Base-by-base conservation (phyloP, 768 basidiomycete species). In the Leccinum disarticulatum region DNA sequence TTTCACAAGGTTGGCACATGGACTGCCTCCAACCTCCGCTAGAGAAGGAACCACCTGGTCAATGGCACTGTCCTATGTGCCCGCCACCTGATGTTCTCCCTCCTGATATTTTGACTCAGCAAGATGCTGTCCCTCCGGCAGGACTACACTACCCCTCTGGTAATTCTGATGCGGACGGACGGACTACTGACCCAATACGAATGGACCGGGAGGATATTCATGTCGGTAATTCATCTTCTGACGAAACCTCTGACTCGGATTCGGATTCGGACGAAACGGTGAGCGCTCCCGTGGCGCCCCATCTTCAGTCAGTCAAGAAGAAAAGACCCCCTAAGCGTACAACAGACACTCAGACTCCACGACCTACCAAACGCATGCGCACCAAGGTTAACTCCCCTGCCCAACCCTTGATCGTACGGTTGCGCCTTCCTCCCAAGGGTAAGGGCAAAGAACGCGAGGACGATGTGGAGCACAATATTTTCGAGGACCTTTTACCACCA, bases 11-110 rank as follows among this genome's bases (percentile, higher is more conserved):
- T 36, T 93, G 90, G 90, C 92, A 95, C 73, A 85, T 87, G 81
- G 83, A 87, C 64, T 95, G 91, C 72, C 80, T 94, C 57, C 65
- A 76, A 38, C 93, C 94, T 35, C 87, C 90, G 0, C 76, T 97
- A 15, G 75, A 80, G 56, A 78, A 83, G 58, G 78, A 86, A 35
- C 95, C 95, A 2, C 81, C 85, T 38, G 93, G 92, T 65, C 80
- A 80, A 70, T 94, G 89, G 90, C 80, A 83, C 66, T 93, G 91
- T 71, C 88, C 88, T 27, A 59, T 72, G 30, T 93, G 91, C 69
- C 81, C 79, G 19, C 74, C 74, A 43, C 61, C 74, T 47, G 60
- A 66, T 36, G 35, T 62, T 1, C 58, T 64, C 51, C 64, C 51
- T 27, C 61, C 55, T 4, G 28, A 28, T 28, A 50, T 57, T 33